These are phyloP conservation scores for Cladosporium sp. DNA, from an alignment of 2,329 filamentous ascomycete species.

Conservation along the genomic window DNA sequence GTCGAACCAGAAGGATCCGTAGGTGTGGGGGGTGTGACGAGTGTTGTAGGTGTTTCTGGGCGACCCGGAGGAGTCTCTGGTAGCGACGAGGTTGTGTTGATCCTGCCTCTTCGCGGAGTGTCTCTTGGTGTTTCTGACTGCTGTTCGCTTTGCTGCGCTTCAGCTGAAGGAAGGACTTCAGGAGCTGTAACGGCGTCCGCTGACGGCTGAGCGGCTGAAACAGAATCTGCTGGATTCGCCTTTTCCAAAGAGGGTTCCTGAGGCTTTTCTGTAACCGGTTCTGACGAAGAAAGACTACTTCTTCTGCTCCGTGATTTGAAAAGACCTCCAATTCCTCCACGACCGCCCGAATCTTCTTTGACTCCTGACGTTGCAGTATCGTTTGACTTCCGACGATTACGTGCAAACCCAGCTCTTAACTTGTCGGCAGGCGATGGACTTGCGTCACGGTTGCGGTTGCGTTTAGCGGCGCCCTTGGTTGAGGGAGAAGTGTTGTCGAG, in stretches of 20 bases:
- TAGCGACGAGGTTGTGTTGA: slow-evolving; percentile 38
- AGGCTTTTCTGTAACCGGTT: neutral
- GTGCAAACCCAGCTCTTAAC: slow-evolving; percentile 69
- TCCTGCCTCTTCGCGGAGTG: slow-evolving; percentile 21
- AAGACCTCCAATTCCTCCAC: slow-evolving; percentile 43
- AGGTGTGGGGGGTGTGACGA: slow-evolving; percentile 65
- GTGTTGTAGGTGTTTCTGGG: slow-evolving; percentile 52
- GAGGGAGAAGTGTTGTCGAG: slow-evolving; percentile 23
- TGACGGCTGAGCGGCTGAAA: slow-evolving; percentile 5
- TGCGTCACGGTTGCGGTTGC: slow-evolving; percentile 39
- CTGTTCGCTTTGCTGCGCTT: neutral
- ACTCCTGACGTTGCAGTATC: slow-evolving; percentile 26
- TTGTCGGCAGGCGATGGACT: slow-evolving; percentile 68
- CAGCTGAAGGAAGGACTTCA: slow-evolving; percentile 3
- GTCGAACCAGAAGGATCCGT: slow-evolving; percentile 42
- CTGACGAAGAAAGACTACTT: slow-evolving; percentile 32
- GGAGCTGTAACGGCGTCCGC: slow-evolving; percentile 12
- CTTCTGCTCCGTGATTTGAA: slow-evolving; percentile 43
- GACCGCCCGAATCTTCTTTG: slow-evolving; percentile 33
- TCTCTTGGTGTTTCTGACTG: slow-evolving; percentile 6
- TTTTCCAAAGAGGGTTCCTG: neutral
- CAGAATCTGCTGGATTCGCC: slow-evolving; percentile 10
- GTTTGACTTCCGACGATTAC: slow-evolving; percentile 49
- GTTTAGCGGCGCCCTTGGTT: slow-evolving; percentile 42
- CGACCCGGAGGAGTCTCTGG: slow-evolving; percentile 44